A percentile compares a stretch with the other conserved stretches of the same genome.
Evolutionary conservation across 164 flowering plant genomes (phyloP).

Genomic region (Saururus chinensis): DNA sequence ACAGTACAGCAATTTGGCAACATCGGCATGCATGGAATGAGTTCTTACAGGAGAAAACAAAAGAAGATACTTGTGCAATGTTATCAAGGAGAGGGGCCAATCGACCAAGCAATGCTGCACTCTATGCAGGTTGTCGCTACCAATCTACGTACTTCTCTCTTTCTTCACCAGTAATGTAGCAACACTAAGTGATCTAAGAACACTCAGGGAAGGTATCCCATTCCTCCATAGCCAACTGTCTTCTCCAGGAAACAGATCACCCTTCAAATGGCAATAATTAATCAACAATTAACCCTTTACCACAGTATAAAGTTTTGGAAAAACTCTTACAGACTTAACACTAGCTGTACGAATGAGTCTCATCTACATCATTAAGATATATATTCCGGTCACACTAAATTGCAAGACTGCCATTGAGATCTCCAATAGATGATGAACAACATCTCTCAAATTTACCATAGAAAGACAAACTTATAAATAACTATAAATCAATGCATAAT

Average conservation of each 20-base stretch:
- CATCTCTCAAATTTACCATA: no score
- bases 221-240: slow-evolving; percentile 84
- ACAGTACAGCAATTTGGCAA: background rate
- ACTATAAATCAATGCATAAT: no score
- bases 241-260: slow-evolving; percentile 86
- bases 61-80: slow-evolving; percentile 49
- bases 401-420: no score
- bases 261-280: slow-evolving; percentile 25
- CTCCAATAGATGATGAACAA: no score
- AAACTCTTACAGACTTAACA: no score
- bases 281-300: no score
- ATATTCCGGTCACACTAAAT: no score
- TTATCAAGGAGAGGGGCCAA: slow-evolving; percentile 62
- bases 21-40: background rate
- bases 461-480: no score
- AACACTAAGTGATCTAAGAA: slow-evolving; percentile 54
- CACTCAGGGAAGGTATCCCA: slow-evolving; percentile 74
- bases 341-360: no score
- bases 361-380: no score
- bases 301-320: no score
- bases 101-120: slow-evolving; percentile 53
- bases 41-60: background rate
- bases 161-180: slow-evolving; percentile 60
- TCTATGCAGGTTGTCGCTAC: slow-evolving; percentile 58
- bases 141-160: slow-evolving; percentile 68